These are phyloP conservation scores for Vigna angularis DNA, from an alignment of 306 rosid species.

Conservation along the genomic window DNA sequence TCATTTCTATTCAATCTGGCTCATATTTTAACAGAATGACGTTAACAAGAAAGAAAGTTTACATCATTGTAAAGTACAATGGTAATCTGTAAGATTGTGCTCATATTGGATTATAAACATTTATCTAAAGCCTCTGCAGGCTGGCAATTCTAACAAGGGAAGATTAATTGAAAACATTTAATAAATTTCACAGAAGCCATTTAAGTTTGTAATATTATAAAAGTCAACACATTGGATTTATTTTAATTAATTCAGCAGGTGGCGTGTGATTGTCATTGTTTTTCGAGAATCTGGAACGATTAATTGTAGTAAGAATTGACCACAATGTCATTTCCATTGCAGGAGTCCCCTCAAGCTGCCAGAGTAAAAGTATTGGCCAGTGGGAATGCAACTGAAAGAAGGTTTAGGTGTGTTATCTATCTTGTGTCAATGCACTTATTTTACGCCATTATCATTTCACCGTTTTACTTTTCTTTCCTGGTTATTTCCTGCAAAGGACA, in stretches of 20 bases:
- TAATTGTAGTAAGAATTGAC: constrained; percentile 26
- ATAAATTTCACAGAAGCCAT: background rate
- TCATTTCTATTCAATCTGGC: no score
- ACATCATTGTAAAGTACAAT: background rate
- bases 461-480: background rate
- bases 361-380: constrained; percentile 97
- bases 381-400: constrained; percentile 97
- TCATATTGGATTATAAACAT: constrained; percentile 29
- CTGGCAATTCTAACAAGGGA: background rate
- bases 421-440: constrained; percentile 11
- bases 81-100: constrained; percentile 3
- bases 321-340: constrained; percentile 43
- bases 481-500: background rate
- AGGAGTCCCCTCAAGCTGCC: constrained; percentile 99
- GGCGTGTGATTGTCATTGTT: constrained; percentile 18
- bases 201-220: constrained; percentile 3
- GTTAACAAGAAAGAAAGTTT: background rate
- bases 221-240: background rate
- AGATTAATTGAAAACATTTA: constrained; percentile 3
- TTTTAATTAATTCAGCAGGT: constrained; percentile 18
- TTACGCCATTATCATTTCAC: background rate
- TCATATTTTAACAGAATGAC: background rate
- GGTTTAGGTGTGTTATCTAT: constrained; percentile 75
- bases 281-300: constrained; percentile 6
- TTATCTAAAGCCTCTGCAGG: constrained; percentile 7